These are phyloP conservation scores for Myriosclerotinia scirpicola DNA, from an alignment of 2,329 filamentous ascomycete species.

Conservation along the genomic window DNA sequence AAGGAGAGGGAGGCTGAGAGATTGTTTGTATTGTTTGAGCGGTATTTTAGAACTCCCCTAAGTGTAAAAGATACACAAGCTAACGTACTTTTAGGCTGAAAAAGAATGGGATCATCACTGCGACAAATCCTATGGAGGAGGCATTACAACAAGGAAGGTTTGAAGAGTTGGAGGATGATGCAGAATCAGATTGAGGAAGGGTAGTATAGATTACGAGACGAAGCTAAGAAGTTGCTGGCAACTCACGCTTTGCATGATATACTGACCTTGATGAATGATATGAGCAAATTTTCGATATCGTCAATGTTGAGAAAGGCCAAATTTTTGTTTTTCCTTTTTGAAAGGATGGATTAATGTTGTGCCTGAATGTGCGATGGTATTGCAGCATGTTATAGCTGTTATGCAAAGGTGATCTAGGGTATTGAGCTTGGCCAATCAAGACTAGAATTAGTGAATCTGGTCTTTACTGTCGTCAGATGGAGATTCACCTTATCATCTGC, in stretches of 20 bases:
- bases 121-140: constrained; percentile 37
- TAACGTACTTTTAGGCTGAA: constrained; percentile 33
- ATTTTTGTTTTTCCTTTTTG: neutral
- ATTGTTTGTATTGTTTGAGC: constrained; percentile 40
- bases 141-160: constrained; percentile 37
- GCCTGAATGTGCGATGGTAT: neutral
- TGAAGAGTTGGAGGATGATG: constrained; percentile 38
- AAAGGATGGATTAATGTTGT: neutral
- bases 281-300: neutral
- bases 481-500: constrained; percentile 5
- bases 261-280: neutral
- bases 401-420: neutral
- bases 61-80: neutral
- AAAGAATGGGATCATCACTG: constrained; percentile 38
- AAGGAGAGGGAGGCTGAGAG: constrained; percentile 71
- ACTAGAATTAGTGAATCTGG: neutral
- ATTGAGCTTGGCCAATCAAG: constrained; percentile 2
- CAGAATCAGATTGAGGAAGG: constrained; percentile 32
- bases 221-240: neutral
- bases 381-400: neutral
- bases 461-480: constrained; percentile 7
- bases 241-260: neutral
- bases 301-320: neutral
- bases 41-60: constrained; percentile 29
- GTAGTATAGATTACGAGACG: neutral